These are phyloP conservation scores for Hypocreales sp. DNA, from an alignment of 2,329 filamentous ascomycete species.

Conservation along the genomic window DNA sequence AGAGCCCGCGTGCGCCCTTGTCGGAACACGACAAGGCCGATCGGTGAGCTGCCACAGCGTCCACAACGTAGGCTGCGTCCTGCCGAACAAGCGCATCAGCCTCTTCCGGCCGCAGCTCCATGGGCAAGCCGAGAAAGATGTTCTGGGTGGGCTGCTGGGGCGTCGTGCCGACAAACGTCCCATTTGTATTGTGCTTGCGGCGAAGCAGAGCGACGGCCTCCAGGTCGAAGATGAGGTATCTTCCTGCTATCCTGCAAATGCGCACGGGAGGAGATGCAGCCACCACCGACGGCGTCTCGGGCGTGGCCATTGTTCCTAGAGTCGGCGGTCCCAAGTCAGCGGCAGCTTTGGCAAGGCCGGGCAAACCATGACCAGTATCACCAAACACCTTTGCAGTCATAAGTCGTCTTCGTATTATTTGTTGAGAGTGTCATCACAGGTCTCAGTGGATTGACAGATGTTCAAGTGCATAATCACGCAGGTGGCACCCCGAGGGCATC, in stretches of 20 bases:
- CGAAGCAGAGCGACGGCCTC: slow-evolving; percentile 65
- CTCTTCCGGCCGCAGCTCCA: slow-evolving; percentile 87
- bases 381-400: slow-evolving; percentile 11
- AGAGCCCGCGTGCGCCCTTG: slow-evolving; percentile 41
- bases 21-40: slow-evolving; percentile 43
- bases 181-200: slow-evolving; percentile 68
- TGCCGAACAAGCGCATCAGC: slow-evolving; percentile 66
- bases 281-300: background rate
- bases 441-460: slow-evolving; percentile 47
- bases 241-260: slow-evolving; percentile 65
- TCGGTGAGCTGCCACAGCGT: slow-evolving; percentile 60
- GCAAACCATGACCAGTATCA: background rate
- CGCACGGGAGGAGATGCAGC: slow-evolving; percentile 42
- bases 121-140: slow-evolving; percentile 74
- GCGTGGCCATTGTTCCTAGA: slow-evolving; percentile 1
- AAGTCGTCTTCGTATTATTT: slow-evolving; percentile 31
- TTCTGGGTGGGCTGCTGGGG: slow-evolving; percentile 93
- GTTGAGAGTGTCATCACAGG: slow-evolving; percentile 27
- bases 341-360: background rate
- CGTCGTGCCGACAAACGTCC: slow-evolving; percentile 72
- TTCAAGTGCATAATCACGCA: slow-evolving; percentile 34
- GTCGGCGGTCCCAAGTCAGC: too few species aligned
- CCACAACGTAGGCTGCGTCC: slow-evolving; percentile 62
- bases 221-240: slow-evolving; percentile 82
- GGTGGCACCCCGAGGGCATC: too few species aligned